Conservation (phyloP, 176 grass and related monocot species). For the Puya raimondii region DNA sequence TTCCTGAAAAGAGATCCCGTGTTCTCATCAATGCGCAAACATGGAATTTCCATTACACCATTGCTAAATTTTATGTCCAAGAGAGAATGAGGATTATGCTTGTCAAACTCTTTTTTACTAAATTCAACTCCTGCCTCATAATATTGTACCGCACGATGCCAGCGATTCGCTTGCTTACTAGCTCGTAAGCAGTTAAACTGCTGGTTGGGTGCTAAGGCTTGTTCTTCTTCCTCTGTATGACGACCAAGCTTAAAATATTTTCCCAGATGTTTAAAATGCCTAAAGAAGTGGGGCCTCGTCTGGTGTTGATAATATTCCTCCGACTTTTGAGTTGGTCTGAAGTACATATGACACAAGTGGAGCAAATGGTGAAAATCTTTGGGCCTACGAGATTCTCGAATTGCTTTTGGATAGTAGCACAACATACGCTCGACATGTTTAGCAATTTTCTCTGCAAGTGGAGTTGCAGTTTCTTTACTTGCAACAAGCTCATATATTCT, state of each 20-base stretch:
- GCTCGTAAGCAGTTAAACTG: background rate
- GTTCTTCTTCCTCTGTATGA: background rate
- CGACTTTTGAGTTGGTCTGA: background rate
- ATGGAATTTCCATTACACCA: conserved; percentile 19
- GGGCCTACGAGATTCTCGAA: background rate
- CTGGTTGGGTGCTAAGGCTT: background rate
- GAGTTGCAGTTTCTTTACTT: background rate
- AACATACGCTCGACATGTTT: background rate
- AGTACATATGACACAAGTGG: conserved; percentile 11
- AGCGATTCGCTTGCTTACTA: background rate
- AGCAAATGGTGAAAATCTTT: conserved; percentile 9
- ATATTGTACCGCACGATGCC: conserved; percentile 7
- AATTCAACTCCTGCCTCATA: conserved; percentile 1
- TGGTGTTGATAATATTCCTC: background rate
- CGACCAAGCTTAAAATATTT: background rate
- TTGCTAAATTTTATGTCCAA: conserved; percentile 13
- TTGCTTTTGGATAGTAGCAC: conserved; percentile 5
- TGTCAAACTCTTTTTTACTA: background rate
- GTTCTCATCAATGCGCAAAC: conserved; percentile 6
- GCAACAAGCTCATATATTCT: background rate
- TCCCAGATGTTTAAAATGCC: too few species aligned
- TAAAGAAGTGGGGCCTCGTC: background rate
- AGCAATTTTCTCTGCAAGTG: background rate
- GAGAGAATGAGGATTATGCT: conserved; percentile 3
- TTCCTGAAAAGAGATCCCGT: background rate